A percentile compares a stretch with the other conserved stretches of the same genome.
Conservation (phyloP, 2,329 filamentous ascomycete species). For the Aspergillus fischeri region DNA sequence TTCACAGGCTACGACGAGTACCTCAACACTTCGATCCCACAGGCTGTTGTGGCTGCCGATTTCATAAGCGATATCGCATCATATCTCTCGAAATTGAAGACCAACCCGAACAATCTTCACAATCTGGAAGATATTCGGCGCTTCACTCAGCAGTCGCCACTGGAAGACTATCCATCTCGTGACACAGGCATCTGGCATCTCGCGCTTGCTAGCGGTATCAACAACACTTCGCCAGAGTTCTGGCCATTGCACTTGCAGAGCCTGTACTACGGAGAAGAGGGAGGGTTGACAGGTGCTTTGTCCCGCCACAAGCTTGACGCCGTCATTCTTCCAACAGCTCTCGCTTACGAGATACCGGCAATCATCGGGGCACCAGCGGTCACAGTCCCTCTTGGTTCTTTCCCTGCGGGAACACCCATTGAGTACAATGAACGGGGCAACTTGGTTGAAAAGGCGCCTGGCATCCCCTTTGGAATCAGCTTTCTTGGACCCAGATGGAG, state of each 20-base stretch:
- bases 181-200: constrained; percentile 56
- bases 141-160: constrained; percentile 52
- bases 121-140: constrained; percentile 49
- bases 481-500: constrained; percentile 60
- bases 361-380: constrained; percentile 58
- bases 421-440: constrained; percentile 43
- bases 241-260: constrained; percentile 54
- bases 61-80: constrained; percentile 53
- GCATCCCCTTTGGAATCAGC: constrained; percentile 57
- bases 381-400: constrained; percentile 60
- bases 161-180: constrained; percentile 59
- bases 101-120: constrained; percentile 56
- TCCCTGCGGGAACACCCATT: constrained; percentile 44
- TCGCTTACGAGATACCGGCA: constrained; percentile 48
- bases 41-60: constrained; percentile 52
- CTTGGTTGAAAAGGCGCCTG: constrained; percentile 53
- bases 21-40: constrained; percentile 32
- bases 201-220: constrained; percentile 49
- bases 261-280: constrained; percentile 52
- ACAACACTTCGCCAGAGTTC: constrained; percentile 55
- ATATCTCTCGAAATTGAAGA: constrained; percentile 55
- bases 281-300: constrained; percentile 60
- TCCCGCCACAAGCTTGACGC: constrained; percentile 56
- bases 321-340: constrained; percentile 55
- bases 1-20: constrained; percentile 52